Conservation (phyloP, 306 rosid genomes). For the Sphenostylis stenocarpa region DNA sequence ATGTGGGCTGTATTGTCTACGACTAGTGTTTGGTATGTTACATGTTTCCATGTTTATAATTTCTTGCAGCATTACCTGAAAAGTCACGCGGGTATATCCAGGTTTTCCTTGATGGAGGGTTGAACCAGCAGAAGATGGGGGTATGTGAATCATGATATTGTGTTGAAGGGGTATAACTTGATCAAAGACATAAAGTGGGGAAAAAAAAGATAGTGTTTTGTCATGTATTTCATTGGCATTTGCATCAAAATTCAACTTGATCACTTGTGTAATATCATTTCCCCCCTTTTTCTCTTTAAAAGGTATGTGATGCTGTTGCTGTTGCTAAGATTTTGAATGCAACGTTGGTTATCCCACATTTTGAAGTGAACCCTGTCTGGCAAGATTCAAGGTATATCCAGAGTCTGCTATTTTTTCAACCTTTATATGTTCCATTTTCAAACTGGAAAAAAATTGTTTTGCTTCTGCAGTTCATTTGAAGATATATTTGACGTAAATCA, state of each 20-base stretch:
- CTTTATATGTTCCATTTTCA: slow-evolving; percentile 1
- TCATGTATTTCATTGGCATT: slow-evolving; percentile 14
- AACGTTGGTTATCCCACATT: slow-evolving; percentile 83
- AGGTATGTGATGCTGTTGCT: slow-evolving; percentile 99
- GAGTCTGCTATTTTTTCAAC: slow-evolving; percentile 14
- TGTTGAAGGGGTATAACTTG: slow-evolving; percentile 30
- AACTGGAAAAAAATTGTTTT: slow-evolving; percentile 16
- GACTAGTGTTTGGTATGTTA: slow-evolving; percentile 9
- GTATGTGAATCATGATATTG: slow-evolving; percentile 46
- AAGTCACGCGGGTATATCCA: slow-evolving; percentile 73
- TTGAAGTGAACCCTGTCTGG: slow-evolving; percentile 97
- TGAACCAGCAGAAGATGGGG: slow-evolving; percentile 99
- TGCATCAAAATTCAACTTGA: slow-evolving; percentile 14
- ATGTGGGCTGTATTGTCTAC: background rate
- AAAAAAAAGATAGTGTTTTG: slow-evolving; percentile 23
- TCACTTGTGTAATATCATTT: slow-evolving; percentile 11
- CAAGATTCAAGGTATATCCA: slow-evolving; percentile 79
- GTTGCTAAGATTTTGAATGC: slow-evolving; percentile 89
- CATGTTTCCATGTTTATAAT: slow-evolving; percentile 1
- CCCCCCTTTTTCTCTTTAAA: background rate
- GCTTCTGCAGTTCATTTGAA: slow-evolving; percentile 70
- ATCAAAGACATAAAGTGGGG: slow-evolving; percentile 12
- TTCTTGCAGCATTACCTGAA: slow-evolving; percentile 64
- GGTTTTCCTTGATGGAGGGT: slow-evolving; percentile 95
- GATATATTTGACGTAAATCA: slow-evolving; percentile 96